Evolutionary conservation across 768 basidiomycete species (phyloP).

Genomic region (Lactarius deliciosus): DNA sequence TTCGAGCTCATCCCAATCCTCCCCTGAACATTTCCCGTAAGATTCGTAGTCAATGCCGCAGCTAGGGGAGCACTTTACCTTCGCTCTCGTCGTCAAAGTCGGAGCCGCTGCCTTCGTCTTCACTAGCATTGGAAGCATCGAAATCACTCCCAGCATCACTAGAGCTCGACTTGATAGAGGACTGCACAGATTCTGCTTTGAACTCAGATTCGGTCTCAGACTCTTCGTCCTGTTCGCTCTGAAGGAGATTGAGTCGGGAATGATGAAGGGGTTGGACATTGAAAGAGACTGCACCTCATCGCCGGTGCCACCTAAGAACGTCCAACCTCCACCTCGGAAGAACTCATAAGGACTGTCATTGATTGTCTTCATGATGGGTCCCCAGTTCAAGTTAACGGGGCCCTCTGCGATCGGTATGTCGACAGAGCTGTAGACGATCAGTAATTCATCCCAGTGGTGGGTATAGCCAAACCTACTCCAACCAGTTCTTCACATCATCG

Average conservation of each 20-base stretch:
- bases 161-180: conserved; percentile 37
- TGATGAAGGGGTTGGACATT: conserved; percentile 2
- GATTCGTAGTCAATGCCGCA: conserved; percentile 20
- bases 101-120: conserved; percentile 63
- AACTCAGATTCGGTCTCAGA: conserved; percentile 65
- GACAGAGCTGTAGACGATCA: conserved; percentile 64
- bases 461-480: conserved; percentile 65
- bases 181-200: conserved; percentile 44
- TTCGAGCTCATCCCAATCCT: conserved; percentile 97
- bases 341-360: conserved; percentile 95
- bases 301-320: conserved; percentile 72
- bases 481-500: conserved; percentile 98
- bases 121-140: conserved; percentile 52
- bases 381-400: conserved; percentile 97
- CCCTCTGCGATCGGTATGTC: conserved; percentile 96
- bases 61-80: conserved; percentile 37
- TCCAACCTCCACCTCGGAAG: conserved; percentile 96
- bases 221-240: conserved; percentile 61
- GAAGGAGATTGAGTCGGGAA: conserved; percentile 25
- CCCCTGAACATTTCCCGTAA: conserved; percentile 46
- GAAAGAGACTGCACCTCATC: conserved; percentile 50
- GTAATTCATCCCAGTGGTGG: conserved; percentile 10
- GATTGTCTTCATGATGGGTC: conserved; percentile 97
- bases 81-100: conserved; percentile 66
- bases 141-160: conserved; percentile 54